Conservation (phyloP, 257 asterid species). For the Anisodus acutangulus region DNA sequence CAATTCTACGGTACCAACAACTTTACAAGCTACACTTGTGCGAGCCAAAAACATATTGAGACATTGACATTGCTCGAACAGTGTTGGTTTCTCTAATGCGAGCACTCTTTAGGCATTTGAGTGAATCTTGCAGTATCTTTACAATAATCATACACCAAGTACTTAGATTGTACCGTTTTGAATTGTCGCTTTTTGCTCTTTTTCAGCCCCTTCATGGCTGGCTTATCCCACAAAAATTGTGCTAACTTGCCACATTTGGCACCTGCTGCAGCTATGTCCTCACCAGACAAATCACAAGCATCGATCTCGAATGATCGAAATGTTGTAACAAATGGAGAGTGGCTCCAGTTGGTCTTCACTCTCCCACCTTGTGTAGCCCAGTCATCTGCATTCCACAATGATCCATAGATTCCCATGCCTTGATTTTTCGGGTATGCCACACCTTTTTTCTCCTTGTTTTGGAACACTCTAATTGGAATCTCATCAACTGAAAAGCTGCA, state of each 20-base stretch:
- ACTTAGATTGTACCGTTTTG: slow-evolving; percentile 43
- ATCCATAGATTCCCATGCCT: slow-evolving; percentile 65
- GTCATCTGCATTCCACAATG: slow-evolving; percentile 63
- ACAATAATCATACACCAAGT: slow-evolving; percentile 64
- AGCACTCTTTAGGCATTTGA: slow-evolving; percentile 58
- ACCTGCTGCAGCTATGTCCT: slow-evolving; percentile 30
- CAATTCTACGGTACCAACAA: too few relatives aligned
- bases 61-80: background rate
- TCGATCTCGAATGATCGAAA: slow-evolving; percentile 49
- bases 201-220: slow-evolving; percentile 44
- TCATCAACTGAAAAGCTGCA: slow-evolving; percentile 61
- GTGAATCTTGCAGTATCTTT: slow-evolving; percentile 52
- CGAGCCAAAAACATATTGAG: background rate
- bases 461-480: slow-evolving; percentile 52
- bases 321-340: slow-evolving; percentile 52
- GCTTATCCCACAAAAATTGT: slow-evolving; percentile 68
- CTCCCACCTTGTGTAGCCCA: slow-evolving; percentile 77
- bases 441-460: slow-evolving; percentile 50
- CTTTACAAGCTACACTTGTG: background rate
- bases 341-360: slow-evolving; percentile 65
- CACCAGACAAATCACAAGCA: slow-evolving; percentile 49
- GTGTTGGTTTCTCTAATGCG: slow-evolving; percentile 5
- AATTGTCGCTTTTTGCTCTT: slow-evolving; percentile 39
- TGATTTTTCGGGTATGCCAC: slow-evolving; percentile 50
- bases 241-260: slow-evolving; percentile 49